Evolutionary conservation across 495 filamentous ascomycete species (phyloP).

Genomic region (Hyphodiscus hymeniophilus): DNA sequence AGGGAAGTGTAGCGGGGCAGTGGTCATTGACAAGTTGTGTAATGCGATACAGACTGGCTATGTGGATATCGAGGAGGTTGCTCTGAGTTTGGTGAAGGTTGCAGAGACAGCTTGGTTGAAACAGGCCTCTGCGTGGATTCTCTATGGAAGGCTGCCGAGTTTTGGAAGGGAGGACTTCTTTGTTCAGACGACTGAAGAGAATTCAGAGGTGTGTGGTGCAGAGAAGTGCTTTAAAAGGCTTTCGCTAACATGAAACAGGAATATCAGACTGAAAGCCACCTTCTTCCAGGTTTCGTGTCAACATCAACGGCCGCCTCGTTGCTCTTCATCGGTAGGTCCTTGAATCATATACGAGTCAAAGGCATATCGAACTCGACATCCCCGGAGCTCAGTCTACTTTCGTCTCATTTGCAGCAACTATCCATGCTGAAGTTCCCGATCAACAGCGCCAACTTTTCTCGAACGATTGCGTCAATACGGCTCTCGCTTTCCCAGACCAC

Average conservation of each 20-base stretch:
- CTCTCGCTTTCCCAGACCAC: conserved; percentile 73
- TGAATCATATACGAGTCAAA: conserved; percentile 66
- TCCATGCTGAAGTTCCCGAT: conserved; percentile 65
- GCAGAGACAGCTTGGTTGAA: conserved; percentile 90
- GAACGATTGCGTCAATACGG: conserved; percentile 65
- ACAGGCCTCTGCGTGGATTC: conserved; percentile 78
- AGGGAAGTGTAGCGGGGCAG: conserved; percentile 48
- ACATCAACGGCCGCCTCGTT: conserved; percentile 69
- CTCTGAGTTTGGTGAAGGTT: conserved; percentile 56
- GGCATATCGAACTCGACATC: conserved; percentile 31
- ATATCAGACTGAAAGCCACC: conserved; percentile 43
- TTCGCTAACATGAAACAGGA: conserved; percentile 25
- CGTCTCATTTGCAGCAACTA: conserved; percentile 66
- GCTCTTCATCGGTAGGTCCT: conserved; percentile 80
- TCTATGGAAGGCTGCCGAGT: conserved; percentile 73
- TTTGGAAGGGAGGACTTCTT: conserved; percentile 75
- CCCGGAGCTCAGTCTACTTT: conserved; percentile 56
- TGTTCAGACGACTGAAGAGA: conserved; percentile 26
- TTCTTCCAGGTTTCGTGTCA: conserved; percentile 75
- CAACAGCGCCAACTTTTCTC: conserved; percentile 56
- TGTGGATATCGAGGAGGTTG: conserved; percentile 68
- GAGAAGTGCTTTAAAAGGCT: neutral
- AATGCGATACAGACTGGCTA: conserved; percentile 80
- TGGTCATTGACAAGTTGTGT: conserved; percentile 68
- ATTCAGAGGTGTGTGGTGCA: conserved; percentile 18